phyloP scores from a whole-genome alignment of 139 green algal species.

The Picochlorum sp. region DNA sequence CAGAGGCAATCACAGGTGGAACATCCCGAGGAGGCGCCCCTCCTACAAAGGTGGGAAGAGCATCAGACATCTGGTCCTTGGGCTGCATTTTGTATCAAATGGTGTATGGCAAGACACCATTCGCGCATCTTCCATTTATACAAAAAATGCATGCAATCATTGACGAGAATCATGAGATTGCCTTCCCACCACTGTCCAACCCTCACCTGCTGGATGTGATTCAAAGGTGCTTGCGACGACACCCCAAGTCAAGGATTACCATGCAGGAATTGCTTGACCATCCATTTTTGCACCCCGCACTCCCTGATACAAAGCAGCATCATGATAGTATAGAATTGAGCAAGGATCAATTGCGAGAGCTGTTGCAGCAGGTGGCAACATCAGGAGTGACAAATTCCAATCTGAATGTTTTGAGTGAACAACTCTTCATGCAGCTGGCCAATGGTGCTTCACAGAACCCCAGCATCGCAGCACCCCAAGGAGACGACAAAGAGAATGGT shows the following conservation, averaged over 20 bases:
- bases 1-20: constrained; percentile 85
- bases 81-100: constrained; percentile 99
- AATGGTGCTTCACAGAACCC: neutral
- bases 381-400: neutral
- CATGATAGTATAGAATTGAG: constrained; percentile 31
- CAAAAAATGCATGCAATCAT: constrained; percentile 93
- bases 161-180: constrained; percentile 52
- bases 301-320: neutral
- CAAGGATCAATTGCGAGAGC: constrained; percentile 56
- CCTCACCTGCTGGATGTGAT: constrained; percentile 63
- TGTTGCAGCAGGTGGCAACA: constrained; percentile 31
- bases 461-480: neutral
- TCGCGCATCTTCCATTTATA: constrained; percentile 75
- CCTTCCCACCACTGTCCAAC: constrained; percentile 57
- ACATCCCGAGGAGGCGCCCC: constrained; percentile 56
- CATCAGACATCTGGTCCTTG: constrained; percentile 90
- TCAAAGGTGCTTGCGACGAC: constrained; percentile 72
- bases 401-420: neutral
- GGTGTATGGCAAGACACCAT: constrained; percentile 80
- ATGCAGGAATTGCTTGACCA: constrained; percentile 85
- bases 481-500: neutral
- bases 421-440: constrained; percentile 3
- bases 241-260: constrained; percentile 67
- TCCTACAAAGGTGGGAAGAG: constrained; percentile 66
- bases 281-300: constrained; percentile 66